Base-by-base conservation (phyloP, 2,329 filamentous ascomycete genomes). In the Sordariomycetes sp. region DNA sequence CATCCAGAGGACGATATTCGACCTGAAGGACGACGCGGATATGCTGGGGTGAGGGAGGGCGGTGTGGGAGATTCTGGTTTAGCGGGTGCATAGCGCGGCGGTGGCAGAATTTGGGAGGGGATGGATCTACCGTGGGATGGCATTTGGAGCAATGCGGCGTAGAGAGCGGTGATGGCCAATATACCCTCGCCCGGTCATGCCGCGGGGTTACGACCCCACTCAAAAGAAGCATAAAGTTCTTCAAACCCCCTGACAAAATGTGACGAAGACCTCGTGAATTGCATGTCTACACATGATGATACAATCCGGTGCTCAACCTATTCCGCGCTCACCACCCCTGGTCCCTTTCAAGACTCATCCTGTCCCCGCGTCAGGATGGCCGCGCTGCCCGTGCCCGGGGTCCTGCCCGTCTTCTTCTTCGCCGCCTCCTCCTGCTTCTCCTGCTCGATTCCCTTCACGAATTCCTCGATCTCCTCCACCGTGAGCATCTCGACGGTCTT, bases 401-500 rank as follows among this genome's bases (percentile, higher is more conserved):
- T 82, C 65, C 86, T 80, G 60, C 89, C 88, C 52, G 84, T 89
- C 86, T 96, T 95, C 87, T 96, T 96, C 82, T 91, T 96, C 48
- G 90, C 90, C 25, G 93, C 93, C 79, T 99, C 94, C 74, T 97
- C 94, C 71, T 96, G 92, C 83, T 99, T 99, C 82, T 99, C 95
- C 68, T 92, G 89, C 79, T 99, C 96, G 73, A 99, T 99, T 74
- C 85, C 94, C 85, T 97, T 97, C 69, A 99, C 95, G 69, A 96
- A 97, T 66, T 84, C 83, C 79, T 99, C 94, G 68, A 99, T 99
- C 68, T 96, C 90, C 72, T 97, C 93, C 35, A 93, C 88, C 2
- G 91, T 90, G 65, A 99, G 82, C 85, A 96, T 92, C 79, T 97
- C 92, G 62, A 99, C 84, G 18, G 81, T 74, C 79, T 96, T 91